Percentiles rank a stretch among this genome's conserved stretches.
These are phyloP conservation scores for Cymodocea nodosa DNA, from an alignment of 116 monocot species.

Conservation along the genomic window DNA sequence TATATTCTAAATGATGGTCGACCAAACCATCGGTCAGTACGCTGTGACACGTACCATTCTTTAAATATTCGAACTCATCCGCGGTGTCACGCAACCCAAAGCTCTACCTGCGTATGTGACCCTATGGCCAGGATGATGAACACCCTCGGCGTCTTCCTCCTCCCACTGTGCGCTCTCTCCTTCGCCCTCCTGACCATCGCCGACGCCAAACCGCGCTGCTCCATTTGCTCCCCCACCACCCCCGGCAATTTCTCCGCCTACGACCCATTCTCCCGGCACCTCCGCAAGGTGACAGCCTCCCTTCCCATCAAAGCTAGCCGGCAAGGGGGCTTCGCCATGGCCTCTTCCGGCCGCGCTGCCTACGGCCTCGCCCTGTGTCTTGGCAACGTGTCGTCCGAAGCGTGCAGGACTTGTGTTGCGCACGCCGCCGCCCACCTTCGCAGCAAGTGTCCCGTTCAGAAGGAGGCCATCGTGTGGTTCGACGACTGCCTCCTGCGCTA, in stretches of 20 bases:
- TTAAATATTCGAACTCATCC: no score
- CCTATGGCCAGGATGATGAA: no score
- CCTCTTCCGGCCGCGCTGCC: neutral
- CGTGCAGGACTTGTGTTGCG: constrained; percentile 6
- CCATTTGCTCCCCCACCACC: neutral
- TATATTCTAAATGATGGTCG: no score
- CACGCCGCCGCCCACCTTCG: neutral
- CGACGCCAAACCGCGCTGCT: neutral
- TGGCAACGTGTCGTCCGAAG: neutral
- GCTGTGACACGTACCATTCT: no score
- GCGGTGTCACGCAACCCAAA: no score
- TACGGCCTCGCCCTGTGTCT: constrained; percentile 14
- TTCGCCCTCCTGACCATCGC: neutral
- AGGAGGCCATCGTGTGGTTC: constrained; percentile 5
- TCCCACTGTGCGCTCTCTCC: neutral
- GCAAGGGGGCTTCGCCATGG: constrained; percentile 4
- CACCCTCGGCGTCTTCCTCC: no score
- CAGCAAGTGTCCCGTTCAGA: constrained; percentile 1
- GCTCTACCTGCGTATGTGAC: no score
- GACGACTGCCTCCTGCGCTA: constrained; percentile 13
- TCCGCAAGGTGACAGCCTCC: constrained; percentile 12
- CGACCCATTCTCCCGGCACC: constrained; percentile 18
- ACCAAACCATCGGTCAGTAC: no score
- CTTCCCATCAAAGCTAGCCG: constrained; percentile 5
- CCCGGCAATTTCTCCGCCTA: constrained; percentile 13